Evolutionary conservation across 2,329 filamentous ascomycete genomes (phyloP).

Genomic region (Aureobasidium sp.): DNA sequence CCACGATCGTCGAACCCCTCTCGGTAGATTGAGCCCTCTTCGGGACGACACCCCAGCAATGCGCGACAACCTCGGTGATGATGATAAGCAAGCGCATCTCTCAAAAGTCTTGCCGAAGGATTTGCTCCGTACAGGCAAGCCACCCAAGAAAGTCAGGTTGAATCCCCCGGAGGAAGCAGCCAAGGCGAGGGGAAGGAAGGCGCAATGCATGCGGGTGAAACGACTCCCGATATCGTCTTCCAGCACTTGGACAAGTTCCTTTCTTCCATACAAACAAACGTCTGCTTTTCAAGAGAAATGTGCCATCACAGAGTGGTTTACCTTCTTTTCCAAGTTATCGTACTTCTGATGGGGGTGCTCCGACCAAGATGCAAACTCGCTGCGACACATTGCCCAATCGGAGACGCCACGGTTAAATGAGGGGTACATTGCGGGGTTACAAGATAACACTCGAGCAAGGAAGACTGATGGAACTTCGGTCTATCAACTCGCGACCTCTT

Average conservation of each 20-base stretch:
- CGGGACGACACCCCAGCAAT: not conserved
- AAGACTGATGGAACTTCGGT: not conserved
- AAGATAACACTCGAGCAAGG: not conserved
- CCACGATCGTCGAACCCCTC: constrained; percentile 1
- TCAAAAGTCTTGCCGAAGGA: not conserved
- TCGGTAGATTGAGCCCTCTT: constrained; percentile 2
- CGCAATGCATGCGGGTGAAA: not conserved
- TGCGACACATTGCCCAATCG: not conserved
- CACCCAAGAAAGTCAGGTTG: not conserved
- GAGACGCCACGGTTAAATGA: constrained; percentile 1
- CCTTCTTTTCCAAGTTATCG: not conserved
- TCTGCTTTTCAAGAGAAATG: not conserved
- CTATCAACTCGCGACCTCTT: not conserved
- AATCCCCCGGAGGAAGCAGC: not conserved
- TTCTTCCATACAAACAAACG: not conserved
- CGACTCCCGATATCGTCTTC: not conserved
- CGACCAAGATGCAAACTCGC: not conserved
- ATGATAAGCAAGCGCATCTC: not conserved
- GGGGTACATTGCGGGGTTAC: constrained; percentile 8
- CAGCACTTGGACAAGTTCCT: not conserved
- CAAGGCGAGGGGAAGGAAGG: constrained; percentile 6
- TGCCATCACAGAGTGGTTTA: not conserved
- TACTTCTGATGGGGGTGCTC: not conserved
- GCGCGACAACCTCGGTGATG: not conserved
- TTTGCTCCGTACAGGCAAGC: not conserved